Evolutionary conservation across 1,139 yeast species (phyloP).

Genomic region (Taphrina pruni): DNA sequence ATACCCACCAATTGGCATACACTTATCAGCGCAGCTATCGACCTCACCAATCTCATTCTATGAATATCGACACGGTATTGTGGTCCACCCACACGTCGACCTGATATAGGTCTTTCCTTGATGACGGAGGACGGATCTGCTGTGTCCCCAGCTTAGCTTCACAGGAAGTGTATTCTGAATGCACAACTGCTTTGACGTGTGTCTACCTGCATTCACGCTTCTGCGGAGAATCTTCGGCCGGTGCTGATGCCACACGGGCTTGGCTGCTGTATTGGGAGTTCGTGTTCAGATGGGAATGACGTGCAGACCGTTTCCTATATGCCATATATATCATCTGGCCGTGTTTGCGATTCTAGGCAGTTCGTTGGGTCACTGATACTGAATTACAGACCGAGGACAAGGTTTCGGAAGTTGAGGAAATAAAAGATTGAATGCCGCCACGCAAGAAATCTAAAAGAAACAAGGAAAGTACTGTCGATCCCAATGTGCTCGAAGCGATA

Average conservation of each 20-base stretch:
- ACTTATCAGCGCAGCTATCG: constrained; percentile 1
- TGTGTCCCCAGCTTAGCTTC: too few species aligned
- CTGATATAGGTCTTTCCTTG: too few species aligned
- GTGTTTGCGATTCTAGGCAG: too few species aligned
- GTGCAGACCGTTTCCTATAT: neutral
- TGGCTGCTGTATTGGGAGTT: neutral
- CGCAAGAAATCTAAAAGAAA: neutral
- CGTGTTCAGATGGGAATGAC: constrained; percentile 7
- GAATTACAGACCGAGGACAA: too few species aligned
- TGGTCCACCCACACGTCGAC: neutral
- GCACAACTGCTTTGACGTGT: neutral
- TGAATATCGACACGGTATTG: neutral
- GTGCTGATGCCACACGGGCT: neutral
- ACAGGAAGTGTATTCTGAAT: too few species aligned
- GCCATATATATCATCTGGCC: too few species aligned
- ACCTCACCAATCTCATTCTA: neutral
- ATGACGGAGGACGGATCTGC: too few species aligned
- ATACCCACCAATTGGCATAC: neutral
- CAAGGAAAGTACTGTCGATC: neutral
- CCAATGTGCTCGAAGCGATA: neutral
- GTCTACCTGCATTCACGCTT: neutral
- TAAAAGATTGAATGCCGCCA: neutral
- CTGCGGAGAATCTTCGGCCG: neutral
- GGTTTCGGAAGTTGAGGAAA: too few species aligned
- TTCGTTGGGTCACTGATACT: too few species aligned